phyloP scores from a whole-genome alignment of 106 monocot genomes.

The Alisma plantagoaquatica region DNA sequence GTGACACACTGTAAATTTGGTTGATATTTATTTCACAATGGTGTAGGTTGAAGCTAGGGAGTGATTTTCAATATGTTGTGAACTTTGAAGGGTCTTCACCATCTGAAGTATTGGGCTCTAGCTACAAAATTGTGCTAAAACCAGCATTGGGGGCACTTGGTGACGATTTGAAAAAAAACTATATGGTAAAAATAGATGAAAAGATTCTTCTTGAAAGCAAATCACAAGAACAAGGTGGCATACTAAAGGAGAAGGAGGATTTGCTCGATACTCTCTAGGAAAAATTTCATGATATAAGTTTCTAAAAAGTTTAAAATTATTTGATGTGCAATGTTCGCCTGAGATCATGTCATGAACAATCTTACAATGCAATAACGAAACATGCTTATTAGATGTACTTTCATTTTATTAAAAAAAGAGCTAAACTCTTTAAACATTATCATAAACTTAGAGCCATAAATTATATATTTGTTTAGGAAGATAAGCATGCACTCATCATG shows the following conservation, averaged over 20 bases:
- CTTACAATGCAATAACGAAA: too few species aligned
- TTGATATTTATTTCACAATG: too few species aligned
- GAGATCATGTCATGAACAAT: too few species aligned
- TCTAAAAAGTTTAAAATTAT: too few species aligned
- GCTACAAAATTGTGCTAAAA: conserved; percentile 64
- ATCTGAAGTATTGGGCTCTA: conserved; percentile 45
- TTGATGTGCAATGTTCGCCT: too few species aligned
- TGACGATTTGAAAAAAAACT: conserved; percentile 50
- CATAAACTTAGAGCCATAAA: too few species aligned
- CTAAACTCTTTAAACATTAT: too few species aligned
- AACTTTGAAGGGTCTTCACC: conserved; percentile 61
- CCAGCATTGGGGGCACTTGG: conserved; percentile 43
- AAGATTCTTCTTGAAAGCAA: conserved; percentile 37
- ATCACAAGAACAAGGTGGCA: conserved; percentile 32
- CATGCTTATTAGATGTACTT: too few species aligned
- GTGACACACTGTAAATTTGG: too few species aligned
- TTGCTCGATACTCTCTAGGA: conserved; percentile 23
- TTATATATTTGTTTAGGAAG: too few species aligned
- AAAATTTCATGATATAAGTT: conserved; percentile 47
- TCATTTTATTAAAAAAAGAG: too few species aligned
- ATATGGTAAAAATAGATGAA: conserved; percentile 49
- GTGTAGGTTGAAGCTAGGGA: conserved; percentile 78
- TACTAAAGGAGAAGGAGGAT: conserved; percentile 47
- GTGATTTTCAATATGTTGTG: conserved; percentile 47
- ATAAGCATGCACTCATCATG: too few species aligned